Conservation (phyloP, 345 rosid species). For the Eucalyptus leucophloia region DNA sequence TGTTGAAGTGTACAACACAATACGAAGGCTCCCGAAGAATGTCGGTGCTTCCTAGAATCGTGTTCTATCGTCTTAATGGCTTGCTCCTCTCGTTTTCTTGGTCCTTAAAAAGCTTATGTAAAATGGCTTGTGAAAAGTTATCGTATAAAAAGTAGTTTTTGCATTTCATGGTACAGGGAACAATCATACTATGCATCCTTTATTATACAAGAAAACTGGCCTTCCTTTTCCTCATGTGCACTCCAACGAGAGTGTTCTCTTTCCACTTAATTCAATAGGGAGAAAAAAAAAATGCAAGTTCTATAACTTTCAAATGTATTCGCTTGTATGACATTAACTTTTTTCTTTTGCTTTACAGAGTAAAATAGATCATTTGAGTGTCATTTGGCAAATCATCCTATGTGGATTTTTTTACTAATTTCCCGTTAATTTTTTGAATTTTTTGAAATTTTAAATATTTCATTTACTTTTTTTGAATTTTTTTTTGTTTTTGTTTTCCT, state of each 20-base stretch:
- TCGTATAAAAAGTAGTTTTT: neutral
- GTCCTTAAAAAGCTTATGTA: neutral
- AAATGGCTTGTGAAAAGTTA: neutral
- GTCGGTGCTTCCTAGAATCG: no score
- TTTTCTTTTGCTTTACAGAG: fast-evolving
- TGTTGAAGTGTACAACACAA: no score
- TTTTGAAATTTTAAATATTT: no score
- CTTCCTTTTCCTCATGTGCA: neutral
- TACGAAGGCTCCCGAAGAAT: no score
- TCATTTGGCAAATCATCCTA: no score
- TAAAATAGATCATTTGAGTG: no score
- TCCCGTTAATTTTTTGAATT: no score
- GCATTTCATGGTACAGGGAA: neutral
- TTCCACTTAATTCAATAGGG: neutral
- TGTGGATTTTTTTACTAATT: no score
- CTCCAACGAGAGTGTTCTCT: neutral
- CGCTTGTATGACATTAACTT: fast-evolving
- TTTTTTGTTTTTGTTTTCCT: no score
- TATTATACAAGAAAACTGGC: neutral
- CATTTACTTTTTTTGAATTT: no score
- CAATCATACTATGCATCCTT: neutral
- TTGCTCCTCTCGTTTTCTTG: neutral
- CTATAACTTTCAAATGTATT: no score
- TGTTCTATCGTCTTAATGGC: neutral
- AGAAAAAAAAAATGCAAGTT: no score